Evolutionary conservation across 176 grass and related monocot genomes (phyloP).

Genomic region (Eleusine indica): DNA sequence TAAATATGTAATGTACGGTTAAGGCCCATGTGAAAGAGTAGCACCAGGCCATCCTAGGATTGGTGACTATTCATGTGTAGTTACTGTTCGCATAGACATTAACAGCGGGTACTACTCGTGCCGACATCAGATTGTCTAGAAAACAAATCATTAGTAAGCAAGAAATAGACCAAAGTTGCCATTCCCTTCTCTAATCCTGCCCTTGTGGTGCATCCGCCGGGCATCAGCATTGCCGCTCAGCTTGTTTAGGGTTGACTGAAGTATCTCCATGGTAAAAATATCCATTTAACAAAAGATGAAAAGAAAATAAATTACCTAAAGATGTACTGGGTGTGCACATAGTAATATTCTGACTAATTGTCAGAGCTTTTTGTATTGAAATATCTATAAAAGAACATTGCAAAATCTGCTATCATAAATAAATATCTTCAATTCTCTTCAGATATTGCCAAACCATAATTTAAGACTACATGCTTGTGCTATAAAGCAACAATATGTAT

Average conservation of each 20-base stretch:
- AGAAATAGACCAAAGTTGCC: background rate
- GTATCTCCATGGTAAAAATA: background rate
- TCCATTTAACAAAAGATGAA: background rate
- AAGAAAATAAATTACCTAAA: background rate
- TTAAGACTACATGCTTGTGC: conserved; percentile 6
- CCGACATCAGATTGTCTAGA: background rate
- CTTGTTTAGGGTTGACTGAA: background rate
- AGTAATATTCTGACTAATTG: background rate
- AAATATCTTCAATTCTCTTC: conserved; percentile 1
- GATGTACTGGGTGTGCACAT: background rate
- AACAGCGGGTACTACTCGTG: background rate
- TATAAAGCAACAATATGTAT: conserved; percentile 24
- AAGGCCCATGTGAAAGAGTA: background rate
- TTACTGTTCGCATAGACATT: background rate
- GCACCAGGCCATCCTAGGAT: background rate
- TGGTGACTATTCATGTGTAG: background rate
- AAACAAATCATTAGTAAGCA: background rate
- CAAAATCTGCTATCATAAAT: conserved; percentile 17
- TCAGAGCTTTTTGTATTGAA: background rate
- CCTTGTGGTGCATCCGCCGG: no score
- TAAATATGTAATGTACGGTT: background rate
- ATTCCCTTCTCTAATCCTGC: background rate
- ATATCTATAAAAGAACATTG: conserved; percentile 26
- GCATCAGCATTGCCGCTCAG: no score
- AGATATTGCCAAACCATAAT: conserved; percentile 19